Percentiles rank a stretch among this genome's conserved stretches.
phyloP scores from a whole-genome alignment of 2,329 filamentous ascomycete species.

The Alternaria rosae region DNA sequence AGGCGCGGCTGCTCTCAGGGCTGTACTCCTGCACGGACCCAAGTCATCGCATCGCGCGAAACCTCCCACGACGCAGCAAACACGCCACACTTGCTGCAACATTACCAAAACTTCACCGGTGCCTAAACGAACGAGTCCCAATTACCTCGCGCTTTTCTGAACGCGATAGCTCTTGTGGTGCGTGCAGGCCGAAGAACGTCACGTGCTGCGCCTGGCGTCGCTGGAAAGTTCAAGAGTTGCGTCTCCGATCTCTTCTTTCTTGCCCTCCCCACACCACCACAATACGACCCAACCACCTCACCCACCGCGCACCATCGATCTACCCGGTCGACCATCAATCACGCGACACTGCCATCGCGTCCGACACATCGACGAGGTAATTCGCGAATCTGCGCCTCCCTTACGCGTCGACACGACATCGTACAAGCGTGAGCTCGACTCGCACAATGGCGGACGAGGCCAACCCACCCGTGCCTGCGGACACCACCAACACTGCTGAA shows the following conservation, averaged over 20 bases:
- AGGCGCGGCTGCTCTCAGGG: conserved; percentile 16
- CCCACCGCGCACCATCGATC: conserved; percentile 48
- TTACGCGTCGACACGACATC: conserved; percentile 47
- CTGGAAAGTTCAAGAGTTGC: conserved; percentile 28
- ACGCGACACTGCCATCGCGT: conserved; percentile 36
- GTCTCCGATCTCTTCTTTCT: conserved; percentile 31
- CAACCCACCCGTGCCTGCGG: conserved; percentile 35
- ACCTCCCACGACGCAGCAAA: conserved; percentile 32
- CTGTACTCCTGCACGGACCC: conserved; percentile 35
- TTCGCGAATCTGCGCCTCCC: conserved; percentile 39
- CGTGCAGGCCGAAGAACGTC: conserved; percentile 23
- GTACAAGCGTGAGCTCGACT: conserved; percentile 44
- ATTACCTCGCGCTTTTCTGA: conserved; percentile 31
- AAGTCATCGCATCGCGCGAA: conserved; percentile 36
- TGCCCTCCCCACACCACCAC: conserved; percentile 38
- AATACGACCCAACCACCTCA: conserved; percentile 43
- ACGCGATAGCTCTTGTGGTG: conserved; percentile 17
- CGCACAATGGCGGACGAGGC: conserved; percentile 49
- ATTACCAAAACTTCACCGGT: conserved; percentile 19
- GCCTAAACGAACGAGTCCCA: conserved; percentile 15
- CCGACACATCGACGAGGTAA: conserved; percentile 31
- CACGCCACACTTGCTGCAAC: conserved; percentile 34
- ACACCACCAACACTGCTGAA: conserved; percentile 38
- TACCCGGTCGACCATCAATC: conserved; percentile 41
- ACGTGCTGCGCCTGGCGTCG: conserved; percentile 27